Evolutionary conservation across 2,329 filamentous ascomycete genomes (phyloP).

Genomic region (Tolypocladium guangdongense): DNA sequence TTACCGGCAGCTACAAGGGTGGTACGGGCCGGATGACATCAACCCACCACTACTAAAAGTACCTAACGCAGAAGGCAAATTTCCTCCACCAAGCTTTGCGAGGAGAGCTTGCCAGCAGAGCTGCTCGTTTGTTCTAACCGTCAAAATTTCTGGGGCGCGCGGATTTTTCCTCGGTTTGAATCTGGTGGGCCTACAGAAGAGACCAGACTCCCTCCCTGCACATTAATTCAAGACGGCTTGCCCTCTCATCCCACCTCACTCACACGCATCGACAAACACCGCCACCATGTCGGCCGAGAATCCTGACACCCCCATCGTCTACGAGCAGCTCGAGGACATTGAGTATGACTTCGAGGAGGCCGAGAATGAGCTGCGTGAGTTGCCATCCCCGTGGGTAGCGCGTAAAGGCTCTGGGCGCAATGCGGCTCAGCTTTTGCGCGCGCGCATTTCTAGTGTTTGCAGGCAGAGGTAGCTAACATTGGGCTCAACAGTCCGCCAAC

Average conservation of each 20-base stretch:
- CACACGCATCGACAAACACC: not conserved
- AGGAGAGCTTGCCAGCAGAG: not conserved
- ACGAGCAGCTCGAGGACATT: conserved; percentile 68
- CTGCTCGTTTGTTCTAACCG: not conserved
- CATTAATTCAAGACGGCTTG: not conserved
- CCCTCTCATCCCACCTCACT: not conserved
- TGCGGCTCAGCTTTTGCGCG: not conserved
- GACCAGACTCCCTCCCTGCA: not conserved
- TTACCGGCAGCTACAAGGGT: not conserved
- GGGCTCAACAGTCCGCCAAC: conserved; percentile 51
- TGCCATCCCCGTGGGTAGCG: not conserved
- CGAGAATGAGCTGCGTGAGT: conserved; percentile 73
- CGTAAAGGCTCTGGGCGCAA: not conserved
- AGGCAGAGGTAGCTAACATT: not conserved
- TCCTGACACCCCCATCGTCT: conserved; percentile 39
- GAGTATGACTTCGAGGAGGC: conserved; percentile 77
- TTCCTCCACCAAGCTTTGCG: not conserved
- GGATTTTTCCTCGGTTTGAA: not conserved
- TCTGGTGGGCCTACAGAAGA: not conserved
- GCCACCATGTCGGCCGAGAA: conserved; percentile 23
- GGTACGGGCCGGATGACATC: conserved; percentile 2
- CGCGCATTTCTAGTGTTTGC: not conserved
- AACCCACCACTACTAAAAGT: conserved; percentile 4
- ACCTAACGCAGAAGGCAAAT: not conserved
- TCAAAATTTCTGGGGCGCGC: not conserved